These are phyloP conservation scores for Puccinia novopanici DNA, from an alignment of 1,284 basidiomycete species.

Conservation along the genomic window DNA sequence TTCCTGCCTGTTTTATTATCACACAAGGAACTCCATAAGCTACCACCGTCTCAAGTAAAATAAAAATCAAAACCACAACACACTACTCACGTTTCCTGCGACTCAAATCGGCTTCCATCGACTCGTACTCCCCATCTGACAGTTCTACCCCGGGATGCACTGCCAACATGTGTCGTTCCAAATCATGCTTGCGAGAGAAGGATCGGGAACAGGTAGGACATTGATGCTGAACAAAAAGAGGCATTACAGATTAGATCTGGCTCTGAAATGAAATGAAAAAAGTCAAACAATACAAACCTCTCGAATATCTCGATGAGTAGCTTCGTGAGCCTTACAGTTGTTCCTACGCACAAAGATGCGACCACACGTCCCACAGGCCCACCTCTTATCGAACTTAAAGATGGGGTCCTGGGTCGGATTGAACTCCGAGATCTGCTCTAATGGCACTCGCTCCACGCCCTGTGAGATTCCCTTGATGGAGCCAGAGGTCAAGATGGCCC, in stretches of 20 bases:
- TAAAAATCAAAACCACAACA: neutral
- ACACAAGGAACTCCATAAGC: neutral
- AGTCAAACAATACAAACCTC: neutral
- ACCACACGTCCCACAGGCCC: conserved; percentile 49
- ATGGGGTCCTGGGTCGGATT: conserved; percentile 27
- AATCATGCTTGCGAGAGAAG: conserved; percentile 44
- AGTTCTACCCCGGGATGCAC: conserved; percentile 35
- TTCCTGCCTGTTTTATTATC: neutral
- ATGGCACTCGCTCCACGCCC: conserved; percentile 28
- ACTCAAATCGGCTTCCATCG: neutral
- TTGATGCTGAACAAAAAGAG: conserved; percentile 32
- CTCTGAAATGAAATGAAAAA: neutral
- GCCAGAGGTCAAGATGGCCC: conserved; percentile 30
- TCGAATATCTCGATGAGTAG: conserved; percentile 47
- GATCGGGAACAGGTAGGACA: conserved; percentile 40
- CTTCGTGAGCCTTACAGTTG: conserved; percentile 51
- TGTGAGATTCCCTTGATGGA: conserved; percentile 38
- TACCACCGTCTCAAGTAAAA: neutral
- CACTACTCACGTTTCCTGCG: conserved; percentile 1
- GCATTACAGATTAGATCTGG: neutral
- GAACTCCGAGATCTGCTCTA: conserved; percentile 19
- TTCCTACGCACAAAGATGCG: conserved; percentile 46
- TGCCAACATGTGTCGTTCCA: conserved; percentile 45
- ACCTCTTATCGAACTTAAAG: conserved; percentile 46
- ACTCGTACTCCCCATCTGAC: neutral